Percentiles rank a stretch among this genome's conserved stretches.
phyloP scores from a whole-genome alignment of 345 rosid species.

The Litchi chinensis region DNA sequence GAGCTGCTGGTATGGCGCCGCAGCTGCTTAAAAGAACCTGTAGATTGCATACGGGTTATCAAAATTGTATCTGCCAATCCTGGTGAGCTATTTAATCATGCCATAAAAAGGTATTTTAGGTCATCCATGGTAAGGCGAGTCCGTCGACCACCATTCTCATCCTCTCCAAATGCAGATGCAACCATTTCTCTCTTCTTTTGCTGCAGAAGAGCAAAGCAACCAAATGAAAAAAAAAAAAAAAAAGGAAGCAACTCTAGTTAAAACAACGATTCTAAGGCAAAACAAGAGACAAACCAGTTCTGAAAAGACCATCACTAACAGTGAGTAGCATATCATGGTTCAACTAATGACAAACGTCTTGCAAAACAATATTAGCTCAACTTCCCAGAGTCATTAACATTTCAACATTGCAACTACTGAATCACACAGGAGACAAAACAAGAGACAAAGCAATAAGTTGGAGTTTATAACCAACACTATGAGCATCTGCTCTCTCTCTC shows the following conservation, averaged over 20 bases:
- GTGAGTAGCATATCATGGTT: neutral
- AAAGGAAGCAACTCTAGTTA: neutral
- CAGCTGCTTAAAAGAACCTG: constrained; percentile 28
- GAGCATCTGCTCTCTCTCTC: too few relatives aligned
- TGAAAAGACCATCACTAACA: neutral
- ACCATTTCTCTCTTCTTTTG: constrained; percentile 96
- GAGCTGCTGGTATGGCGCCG: constrained; percentile 2
- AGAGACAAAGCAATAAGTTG: neutral
- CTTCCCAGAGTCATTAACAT: too few relatives aligned
- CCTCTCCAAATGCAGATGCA: constrained; percentile 95
- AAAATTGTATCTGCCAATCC: constrained; percentile 17
- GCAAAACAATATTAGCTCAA: too few relatives aligned
- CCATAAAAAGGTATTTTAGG: constrained; percentile 83
- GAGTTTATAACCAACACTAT: neutral
- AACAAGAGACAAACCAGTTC: neutral
- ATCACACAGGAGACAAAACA: neutral
- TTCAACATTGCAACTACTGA: neutral
- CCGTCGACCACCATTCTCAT: constrained; percentile 69
- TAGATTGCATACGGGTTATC: constrained; percentile 29
- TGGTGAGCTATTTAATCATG: constrained; percentile 36
- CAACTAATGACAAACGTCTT: neutral
- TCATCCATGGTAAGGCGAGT: constrained; percentile 86
- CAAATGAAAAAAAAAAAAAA: too few relatives aligned
- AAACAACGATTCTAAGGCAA: neutral
- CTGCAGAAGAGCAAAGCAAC: constrained; percentile 38